Evolutionary conservation across 345 rosid genomes (phyloP).

Genomic region (Stellera chamaejasme): DNA sequence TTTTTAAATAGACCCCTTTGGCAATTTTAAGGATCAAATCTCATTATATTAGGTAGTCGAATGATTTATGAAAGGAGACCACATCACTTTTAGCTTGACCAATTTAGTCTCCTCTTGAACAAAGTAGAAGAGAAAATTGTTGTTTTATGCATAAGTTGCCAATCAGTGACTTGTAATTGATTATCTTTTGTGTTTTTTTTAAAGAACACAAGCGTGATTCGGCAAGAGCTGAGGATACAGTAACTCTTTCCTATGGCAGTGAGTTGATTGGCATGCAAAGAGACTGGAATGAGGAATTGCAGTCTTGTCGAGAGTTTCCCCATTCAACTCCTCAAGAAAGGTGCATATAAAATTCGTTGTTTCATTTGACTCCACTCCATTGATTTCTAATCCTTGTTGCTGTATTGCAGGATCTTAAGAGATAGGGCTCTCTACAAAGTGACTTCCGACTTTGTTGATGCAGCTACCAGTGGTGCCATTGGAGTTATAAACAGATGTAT

Average conservation of each 20-base stretch:
- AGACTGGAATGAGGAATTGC: slow-evolving; percentile 99
- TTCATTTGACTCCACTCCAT: background rate
- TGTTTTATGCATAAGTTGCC: too few relatives aligned
- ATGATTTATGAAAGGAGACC: too few relatives aligned
- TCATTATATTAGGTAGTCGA: too few relatives aligned
- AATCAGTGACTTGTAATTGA: background rate
- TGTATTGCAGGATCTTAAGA: slow-evolving; percentile 72
- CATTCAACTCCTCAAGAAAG: slow-evolving; percentile 89
- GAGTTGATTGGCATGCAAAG: slow-evolving; percentile 99
- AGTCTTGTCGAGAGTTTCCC: slow-evolving; percentile 97
- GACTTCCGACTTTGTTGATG: slow-evolving; percentile 97
- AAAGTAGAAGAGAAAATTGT: too few relatives aligned
- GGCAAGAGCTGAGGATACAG: slow-evolving; percentile 92
- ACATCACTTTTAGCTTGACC: too few relatives aligned
- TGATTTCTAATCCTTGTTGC: background rate
- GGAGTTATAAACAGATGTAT: slow-evolving; percentile 98
- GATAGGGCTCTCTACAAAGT: slow-evolving; percentile 99
- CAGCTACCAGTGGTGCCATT: slow-evolving; percentile 86
- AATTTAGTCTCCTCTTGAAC: too few relatives aligned
- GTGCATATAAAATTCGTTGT: slow-evolving; percentile 19
- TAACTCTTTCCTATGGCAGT: slow-evolving; percentile 95
- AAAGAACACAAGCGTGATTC: slow-evolving; percentile 94
- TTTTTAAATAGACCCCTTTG: too few relatives aligned
- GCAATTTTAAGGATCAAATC: too few relatives aligned
- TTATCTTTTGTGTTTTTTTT: slow-evolving; percentile 16